These are phyloP conservation scores for Bauhinia variegata DNA, from an alignment of 306 rosid species.

Conservation along the genomic window DNA sequence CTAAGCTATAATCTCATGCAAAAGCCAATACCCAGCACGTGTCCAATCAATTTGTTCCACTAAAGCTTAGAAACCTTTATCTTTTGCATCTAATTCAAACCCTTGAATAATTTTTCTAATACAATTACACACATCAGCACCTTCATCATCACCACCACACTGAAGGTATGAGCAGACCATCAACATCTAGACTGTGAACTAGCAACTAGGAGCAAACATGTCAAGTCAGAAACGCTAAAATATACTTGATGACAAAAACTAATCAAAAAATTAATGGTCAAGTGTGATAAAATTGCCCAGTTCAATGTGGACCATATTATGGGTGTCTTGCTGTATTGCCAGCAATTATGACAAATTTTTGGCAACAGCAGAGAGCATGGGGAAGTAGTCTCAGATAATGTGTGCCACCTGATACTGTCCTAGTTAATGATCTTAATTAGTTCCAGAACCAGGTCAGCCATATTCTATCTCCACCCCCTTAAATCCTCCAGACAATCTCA, in stretches of 20 bases:
- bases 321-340: conserved; percentile 13
- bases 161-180: conserved; percentile 16
- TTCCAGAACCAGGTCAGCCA: conserved; percentile 4
- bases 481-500: neutral
- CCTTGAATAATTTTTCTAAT: conserved; percentile 10
- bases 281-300: neutral
- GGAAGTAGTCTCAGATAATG: conserved; percentile 27
- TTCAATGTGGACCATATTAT: conserved; percentile 22
- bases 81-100: conserved; percentile 16
- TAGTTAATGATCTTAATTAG: conserved; percentile 14
- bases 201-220: neutral
- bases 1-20: conserved; percentile 21
- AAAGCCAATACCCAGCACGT: conserved; percentile 39
- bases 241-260: too few species aligned
- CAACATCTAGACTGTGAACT: conserved; percentile 1
- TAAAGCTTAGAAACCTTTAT: conserved; percentile 22
- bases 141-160: conserved; percentile 21
- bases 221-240: neutral
- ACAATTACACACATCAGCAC: conserved; percentile 7
- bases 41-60: conserved; percentile 45
- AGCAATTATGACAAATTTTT: conserved; percentile 26
- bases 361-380: neutral
- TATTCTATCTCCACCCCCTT: conserved; percentile 3
- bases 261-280: too few species aligned
- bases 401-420: conserved; percentile 39